Evolutionary conservation across 2,329 filamentous ascomycete species (phyloP), one percentile per base, ranked within the genome.

Genomic region (Trichoderma sp.): DNA sequence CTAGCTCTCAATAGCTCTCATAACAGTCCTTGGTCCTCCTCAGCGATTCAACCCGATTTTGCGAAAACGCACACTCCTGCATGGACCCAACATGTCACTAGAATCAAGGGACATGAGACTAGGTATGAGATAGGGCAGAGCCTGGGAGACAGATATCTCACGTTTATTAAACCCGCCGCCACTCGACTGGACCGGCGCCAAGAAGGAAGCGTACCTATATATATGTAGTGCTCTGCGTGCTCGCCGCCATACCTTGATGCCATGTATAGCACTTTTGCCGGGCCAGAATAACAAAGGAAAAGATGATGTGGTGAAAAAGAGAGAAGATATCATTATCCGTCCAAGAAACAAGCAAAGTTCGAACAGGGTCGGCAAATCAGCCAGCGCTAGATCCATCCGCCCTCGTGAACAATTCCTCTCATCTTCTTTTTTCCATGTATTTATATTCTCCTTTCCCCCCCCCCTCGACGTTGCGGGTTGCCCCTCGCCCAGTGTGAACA

Each of bases 371-470:
- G 54, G 59, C 59, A 66, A 63, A 66, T 44, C 64, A 66, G 52
- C 64, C 64, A 66, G 52, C 64, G 64, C 59, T 63, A 66, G 54
- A 66, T 63, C 64, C 59, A 56, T 39, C 58, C 64, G 48, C 47
- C 64, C 30, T 30, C 48, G 21, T 52, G 19, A 65, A 17, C 43
- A 45, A n/a, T 15, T 56, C 39, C 30, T 61, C 43, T 19, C 47
- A 17, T 39, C 44, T 26, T 62, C 44, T 7, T 41, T 48, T 51
- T 50, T 30, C 54, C 54, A 26, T 57, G 21, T 44, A 54, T 54
- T 54, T 19, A 43, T 54, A 54, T 52, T 26, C 39, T 48, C 41
- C 41, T 45, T 58, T 17, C 41, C 39, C 19, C 21, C 51, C n/a
- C 51, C 51, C 6, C 30, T 7, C 7, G 10, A 21, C 43, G 19